Percentiles rank a stretch among this genome's conserved stretches.
These are phyloP conservation scores for Epichloe coenophiala DNA, from an alignment of 2,329 filamentous ascomycete species.

Conservation along the genomic window DNA sequence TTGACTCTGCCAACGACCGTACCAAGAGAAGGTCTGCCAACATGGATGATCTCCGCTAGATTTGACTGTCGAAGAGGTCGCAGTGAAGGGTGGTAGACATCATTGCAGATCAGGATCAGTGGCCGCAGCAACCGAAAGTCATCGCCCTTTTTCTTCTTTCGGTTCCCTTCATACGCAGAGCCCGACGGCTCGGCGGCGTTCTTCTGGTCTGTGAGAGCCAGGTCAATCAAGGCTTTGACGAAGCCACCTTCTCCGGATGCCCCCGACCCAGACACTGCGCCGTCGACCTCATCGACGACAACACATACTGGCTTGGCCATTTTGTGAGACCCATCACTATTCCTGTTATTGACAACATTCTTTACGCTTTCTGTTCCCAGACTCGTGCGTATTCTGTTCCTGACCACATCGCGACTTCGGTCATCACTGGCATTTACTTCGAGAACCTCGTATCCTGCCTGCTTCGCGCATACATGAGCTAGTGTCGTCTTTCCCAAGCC, in stretches of 20 bases:
- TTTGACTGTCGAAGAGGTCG: slow-evolving; percentile 73
- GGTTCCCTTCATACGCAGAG: slow-evolving; percentile 8
- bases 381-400: slow-evolving; percentile 78
- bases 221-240: slow-evolving; percentile 84
- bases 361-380: slow-evolving; percentile 91
- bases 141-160: slow-evolving; percentile 63
- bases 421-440: slow-evolving; percentile 98
- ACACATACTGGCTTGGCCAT: slow-evolving; percentile 81
- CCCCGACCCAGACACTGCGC: slow-evolving; percentile 70
- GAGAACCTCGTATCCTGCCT: slow-evolving; percentile 91
- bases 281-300: slow-evolving; percentile 92
- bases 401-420: slow-evolving; percentile 77
- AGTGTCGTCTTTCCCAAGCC: slow-evolving; percentile 92
- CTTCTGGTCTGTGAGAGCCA: slow-evolving; percentile 75
- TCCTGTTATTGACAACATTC: slow-evolving; percentile 47
- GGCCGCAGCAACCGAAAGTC: slow-evolving; percentile 79
- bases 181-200: slow-evolving; percentile 35
- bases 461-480: slow-evolving; percentile 86
- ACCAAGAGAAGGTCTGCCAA: slow-evolving; percentile 77
- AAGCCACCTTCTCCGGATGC: slow-evolving; percentile 81
- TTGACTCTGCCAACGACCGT: slow-evolving; percentile 74
- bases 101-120: slow-evolving; percentile 90
- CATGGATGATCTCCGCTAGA: slow-evolving; percentile 80
- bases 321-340: slow-evolving; percentile 46
- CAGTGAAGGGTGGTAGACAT: slow-evolving; percentile 84